Base-by-base conservation (phyloP, 2,329 filamentous ascomycete species). In the Aspergillus udagawae region DNA sequence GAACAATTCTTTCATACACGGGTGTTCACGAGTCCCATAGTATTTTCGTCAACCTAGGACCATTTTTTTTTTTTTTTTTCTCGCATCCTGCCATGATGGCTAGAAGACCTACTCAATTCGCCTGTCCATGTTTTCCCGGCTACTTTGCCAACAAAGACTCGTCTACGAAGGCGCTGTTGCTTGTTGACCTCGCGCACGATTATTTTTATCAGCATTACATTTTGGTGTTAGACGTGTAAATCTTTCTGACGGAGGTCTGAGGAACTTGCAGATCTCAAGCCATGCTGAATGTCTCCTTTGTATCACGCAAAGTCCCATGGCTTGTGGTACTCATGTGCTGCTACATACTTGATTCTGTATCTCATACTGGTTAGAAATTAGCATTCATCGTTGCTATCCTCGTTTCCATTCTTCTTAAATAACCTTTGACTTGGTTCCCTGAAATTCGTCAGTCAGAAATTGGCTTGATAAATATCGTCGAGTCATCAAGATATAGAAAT, bases 1-100 rank as follows among this genome's bases (percentile, higher is more conserved):
- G 2, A 80, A 80, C 68, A 89, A 89, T 64, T 79, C 79, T 1
- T 78, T 85, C 58, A 82, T 88, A 70, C 66, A 87, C 67, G 80
- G 73, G 28, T 89, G 86, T 68, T 71, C 67, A 70, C 5, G 32
- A 38, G 14, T 6, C 6, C 17, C 14, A 38, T 38, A 38, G 8
- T 4, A 38, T 7, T 38, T 35, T 17, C 32, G 32, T 17, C 14
- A 17, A 17, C 32, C 7, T 38, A 6, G 32, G n/a, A 17, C 14
- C 32, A 38, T 3, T 25, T 27, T 49, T 38, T 29, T 48, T n/a
- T n/a, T n/a, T n/a, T n/a, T n/a, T n/a, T n/a, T n/a, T n/a, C n/a
- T n/a, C 32, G 23, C 32, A 38, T 38, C 5, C n/a, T 38, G 32
- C 14, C 32, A 17, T 17, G 14, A 38, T 38, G 32, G 6, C 14